phyloP scores from a whole-genome alignment of 495 filamentous ascomycete species.

The Daldinia bambusicola region DNA sequence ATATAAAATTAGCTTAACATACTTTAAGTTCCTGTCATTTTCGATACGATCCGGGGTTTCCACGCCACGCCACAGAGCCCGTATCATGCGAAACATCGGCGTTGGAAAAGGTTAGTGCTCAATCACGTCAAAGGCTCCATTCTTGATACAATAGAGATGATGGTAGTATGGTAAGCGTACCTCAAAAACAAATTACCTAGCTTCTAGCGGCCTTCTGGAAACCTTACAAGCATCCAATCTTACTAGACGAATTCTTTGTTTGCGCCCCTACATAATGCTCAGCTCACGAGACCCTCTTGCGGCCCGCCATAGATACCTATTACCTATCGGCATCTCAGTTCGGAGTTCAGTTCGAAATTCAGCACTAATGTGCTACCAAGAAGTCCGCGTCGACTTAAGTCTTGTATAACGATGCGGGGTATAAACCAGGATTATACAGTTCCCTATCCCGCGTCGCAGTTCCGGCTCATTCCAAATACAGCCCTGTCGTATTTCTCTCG shows the following conservation, averaged over 20 bases:
- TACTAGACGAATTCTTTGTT: no score
- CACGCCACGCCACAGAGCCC: neutral
- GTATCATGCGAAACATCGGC: slow-evolving; percentile 3
- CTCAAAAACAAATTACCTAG: neutral
- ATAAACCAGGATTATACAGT: neutral
- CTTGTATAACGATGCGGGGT: neutral
- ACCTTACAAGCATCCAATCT: neutral
- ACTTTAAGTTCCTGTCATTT: neutral
- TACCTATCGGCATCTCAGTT: neutral
- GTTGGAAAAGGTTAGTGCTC: slow-evolving; percentile 13
- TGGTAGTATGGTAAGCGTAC: neutral
- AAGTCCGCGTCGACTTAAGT: neutral
- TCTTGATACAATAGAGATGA: neutral
- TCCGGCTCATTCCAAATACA: neutral
- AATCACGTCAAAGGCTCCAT: slow-evolving; percentile 21
- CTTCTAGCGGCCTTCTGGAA: slow-evolving; percentile 29
- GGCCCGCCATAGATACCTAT: slow-evolving; percentile 12
- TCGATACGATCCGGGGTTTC: neutral
- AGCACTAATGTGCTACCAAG: neutral
- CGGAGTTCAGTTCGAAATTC: slow-evolving; percentile 5
- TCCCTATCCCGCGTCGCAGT: neutral
- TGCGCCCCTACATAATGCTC: neutral
- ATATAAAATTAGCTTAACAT: neutral
- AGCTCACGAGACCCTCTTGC: slow-evolving; percentile 21
- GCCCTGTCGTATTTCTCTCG: neutral